Base-by-base conservation (phyloP, 2,329 filamentous ascomycete genomes). In the Aspergillus eucalypticola region DNA sequence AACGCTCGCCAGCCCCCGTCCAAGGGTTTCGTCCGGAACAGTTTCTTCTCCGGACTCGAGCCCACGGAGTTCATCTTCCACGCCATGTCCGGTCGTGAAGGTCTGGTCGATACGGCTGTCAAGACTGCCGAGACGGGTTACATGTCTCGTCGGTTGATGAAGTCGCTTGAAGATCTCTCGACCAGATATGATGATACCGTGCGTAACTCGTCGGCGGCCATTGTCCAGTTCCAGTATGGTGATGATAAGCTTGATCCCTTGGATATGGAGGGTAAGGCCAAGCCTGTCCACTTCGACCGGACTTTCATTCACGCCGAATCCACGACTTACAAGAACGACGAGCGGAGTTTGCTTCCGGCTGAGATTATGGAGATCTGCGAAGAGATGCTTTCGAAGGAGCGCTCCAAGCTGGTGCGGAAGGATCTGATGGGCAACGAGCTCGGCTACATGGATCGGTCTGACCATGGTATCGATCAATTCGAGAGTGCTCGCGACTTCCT, bases 71-170 rank as follows among this genome's bases (percentile, higher is more conserved):
- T 99, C 76, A 85, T 98, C 59, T 98, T 99, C 79, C 95, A 99
- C 85, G 95, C 95, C 67, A 97, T 98, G 80, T 96, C 92, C 70
- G 95, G 95, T 69, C 90, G 95, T 87, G 95, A 98, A 86, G 95
- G 95, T 86, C 81, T 99, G 67, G 93, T 99, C 71, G 95, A 99
- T 85, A 99, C 95, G 2, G 95, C 95, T 62, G 95, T 98, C 79
- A 99, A 99, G 81, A 99, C 95, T 56, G 95, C 95, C 56, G 95
- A 99, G 77, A 99, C 95, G 10, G 95, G 95, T 65, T 99, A 99
- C 79, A 99, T 99, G 95, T 98, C 94, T 64, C 89, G 95, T 79
- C 88, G 95, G 67, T 77, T 99, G 73, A 99, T 99, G 94, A 99
- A 99, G 78, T 96, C 92, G 3, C 79, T 99, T 52, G 95, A 99